Evolutionary conservation across 257 asterid genomes (phyloP), one percentile per base, ranked within the genome.

Genomic region (Solanum medicagineum): DNA sequence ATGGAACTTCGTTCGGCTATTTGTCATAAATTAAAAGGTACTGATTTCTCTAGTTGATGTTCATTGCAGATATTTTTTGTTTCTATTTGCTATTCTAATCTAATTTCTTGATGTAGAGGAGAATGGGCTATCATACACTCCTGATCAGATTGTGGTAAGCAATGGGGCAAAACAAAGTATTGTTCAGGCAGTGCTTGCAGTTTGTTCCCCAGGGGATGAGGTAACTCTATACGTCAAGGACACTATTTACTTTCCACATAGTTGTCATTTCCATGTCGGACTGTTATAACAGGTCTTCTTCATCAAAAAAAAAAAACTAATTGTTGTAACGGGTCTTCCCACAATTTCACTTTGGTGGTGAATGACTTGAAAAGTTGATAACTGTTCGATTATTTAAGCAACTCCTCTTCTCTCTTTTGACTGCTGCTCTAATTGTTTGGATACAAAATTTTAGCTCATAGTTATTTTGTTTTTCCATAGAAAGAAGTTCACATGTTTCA

Each of bases 151-250:
- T 88, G 77, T 95, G 93, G 98, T 96, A 56, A 95, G 99, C 86
- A 95, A 96, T 88, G 99, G 99, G 40, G 99, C 99, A 53, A 96
- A 96, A 84, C 98, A 93, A 90, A 91, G 98, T 88, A 93, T 90
- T 87, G 87, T 94, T 84, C 99, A 96, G 89, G 99, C 98, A 60
- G 92, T 97, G 85, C 92, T 95, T 84, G 98, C 98, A 15, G 98
- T 95, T 60, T 97, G 99, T 86, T 92, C 99, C n/a, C 98, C 98
- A 9, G 98, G 98, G 86, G 99, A 96, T 81, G 98, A 96, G 98
- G 99, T 94, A 90, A 75, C 55, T 66, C 42, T 45, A 62, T 20
- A 74, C 65, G 29, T 69, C 44, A 51, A 71, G 60, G 51, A 83
- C 42, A 9, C 19, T 42, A 51, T 17, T n/a, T 51, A 73, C 42